Evolutionary conservation across 2,329 filamentous ascomycete species (phyloP), one percentile per base, ranked within the genome.

Genomic region (Fusarium sp.): DNA sequence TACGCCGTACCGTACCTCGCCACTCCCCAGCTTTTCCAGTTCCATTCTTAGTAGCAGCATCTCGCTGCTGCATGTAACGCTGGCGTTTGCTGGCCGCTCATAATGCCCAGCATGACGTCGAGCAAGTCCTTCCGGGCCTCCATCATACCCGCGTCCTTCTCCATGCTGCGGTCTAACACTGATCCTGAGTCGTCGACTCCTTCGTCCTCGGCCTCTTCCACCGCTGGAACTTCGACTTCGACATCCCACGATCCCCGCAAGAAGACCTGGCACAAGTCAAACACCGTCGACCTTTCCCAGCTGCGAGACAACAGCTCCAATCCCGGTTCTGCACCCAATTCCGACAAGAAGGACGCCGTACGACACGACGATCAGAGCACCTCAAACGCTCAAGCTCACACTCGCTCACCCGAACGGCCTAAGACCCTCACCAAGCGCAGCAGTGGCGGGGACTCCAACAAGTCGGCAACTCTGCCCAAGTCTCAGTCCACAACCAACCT

Each of bases 41-140:
- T 76, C 70, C 75, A 75, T 78, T 73, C 69, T 76, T 78, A 79
- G 77, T 29, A 52, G 47, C 47, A 52, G 27, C 69, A 77, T 71
- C 69, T 60, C 65, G 63, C 71, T 75, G 71, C 78, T 80, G 79
- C 77, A 79, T 78, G 80, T 78, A 76, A 79, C 76, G 77, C 76
- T 77, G 77, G 78, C 73, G 69, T 75, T 70, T 68, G 60, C 56
- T 63, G 47, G 57, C 54, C 60, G 63, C 45, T 70, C 36, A 65
- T 52, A 56, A 65, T 45, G 73, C 81, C 81, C 82, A 83, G 77
- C 76, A 86, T 86, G 84, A 82, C 84, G 80, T 85, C 85, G 78
- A 83, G 83, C 84, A 86, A 86, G 84, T 86, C 82, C 71, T 80
- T 82, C 77, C 80, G 82, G 79, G 80, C 81, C 63, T 80, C 81